Evolutionary conservation across 2,329 filamentous ascomycete genomes (phyloP), one percentile per base, ranked within the genome.

Genomic region (Diaporthe helianthi): DNA sequence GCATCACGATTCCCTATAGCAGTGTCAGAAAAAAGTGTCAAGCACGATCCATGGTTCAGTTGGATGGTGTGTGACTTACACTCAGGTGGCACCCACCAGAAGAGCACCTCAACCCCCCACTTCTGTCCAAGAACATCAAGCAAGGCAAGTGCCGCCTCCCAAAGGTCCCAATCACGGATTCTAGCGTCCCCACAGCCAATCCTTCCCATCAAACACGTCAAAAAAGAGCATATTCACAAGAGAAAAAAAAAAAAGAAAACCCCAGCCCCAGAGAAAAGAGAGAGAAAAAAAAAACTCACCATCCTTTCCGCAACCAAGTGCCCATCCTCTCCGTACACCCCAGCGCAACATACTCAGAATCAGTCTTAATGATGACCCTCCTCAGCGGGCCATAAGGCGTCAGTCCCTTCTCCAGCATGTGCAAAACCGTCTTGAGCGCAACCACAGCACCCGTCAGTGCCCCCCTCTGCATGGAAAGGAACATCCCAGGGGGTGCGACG

Each of bases 61-160:
- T 4, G 10, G 4, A 9, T 3, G 4, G 15, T 9, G 9, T 2
- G 2, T 6, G 12, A 36, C 41, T 47, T 64, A 52, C 68, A 68
- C 1, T 31, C 22, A 1, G 31, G 2, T 7, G 68, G 64, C 0
- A 69, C 68, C 68, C 54, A 70, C 65, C 64, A 68, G 31, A 70
- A 51, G 29, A 29, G 31, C 5, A 68, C 33, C 33, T 67, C 47
- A 10, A 70, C 55, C 1, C 36, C 44, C 55, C 65, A 55, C 2
- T 19, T 13, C 31, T 15, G 13, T 41, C 31, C 53, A 7, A 68
- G 2, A 1, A 44, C 12, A 0, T 64, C 36, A 12, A 68, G 38
- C 15, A 63, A 2, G 15, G 10, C 29, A 19, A 67, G 22, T 1
- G 68, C 3, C 12, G 47, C 36, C 12, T 68, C 55, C 49, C 49